Evolutionary conservation across 2,329 filamentous ascomycete species (phyloP), one percentile per base, ranked within the genome.

Genomic region (Fusarium nanum): DNA sequence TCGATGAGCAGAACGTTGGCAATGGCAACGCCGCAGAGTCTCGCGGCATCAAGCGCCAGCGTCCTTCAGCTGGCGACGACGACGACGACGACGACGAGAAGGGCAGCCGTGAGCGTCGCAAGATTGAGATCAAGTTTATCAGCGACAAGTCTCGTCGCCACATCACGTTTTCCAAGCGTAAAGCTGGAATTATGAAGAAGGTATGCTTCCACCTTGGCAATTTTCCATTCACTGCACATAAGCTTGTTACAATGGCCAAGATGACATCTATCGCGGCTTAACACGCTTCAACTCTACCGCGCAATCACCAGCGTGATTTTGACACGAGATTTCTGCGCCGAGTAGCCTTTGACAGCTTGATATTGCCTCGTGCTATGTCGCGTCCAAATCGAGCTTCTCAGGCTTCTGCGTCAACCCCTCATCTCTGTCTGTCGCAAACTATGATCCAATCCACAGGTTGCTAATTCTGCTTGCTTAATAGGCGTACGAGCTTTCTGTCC

Each of bases 81-180:
- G 96, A 98, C 74, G 95, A 98, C 73, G 96, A 98, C 72, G 94
- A 98, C 76, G 94, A 97, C 76, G 95, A 98, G 82, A 98, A 98
- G 89, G 93, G 93, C 70, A 94, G 94, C 79, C 94, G 96, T 83
- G 96, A 98, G 88, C 92, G 96, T 80, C 91, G 96, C 85, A 99
- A 99, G 92, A 99, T 99, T 78, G 96, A 99, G 84, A 99, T 99
- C 86, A 99, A 99, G 88, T 99, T 99, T 85, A 99, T 99, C 83
- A 95, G 94, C 83, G 96, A 99, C 85, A 99, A 99, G 87, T 98
- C 95, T 84, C 94, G 96, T 84, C 92, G 96, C 70, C 96, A 99
- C 86, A 99, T 98, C 81, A 98, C 96, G 78, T 98, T 99, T 83
- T 98, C 95, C 76, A 99, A 99, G 90, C 93, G 96, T 82, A 99